Evolutionary conservation across 306 rosid species (phyloP), one percentile per base, ranked within the genome.

Genomic region (Macrotyloma uniflorum): DNA sequence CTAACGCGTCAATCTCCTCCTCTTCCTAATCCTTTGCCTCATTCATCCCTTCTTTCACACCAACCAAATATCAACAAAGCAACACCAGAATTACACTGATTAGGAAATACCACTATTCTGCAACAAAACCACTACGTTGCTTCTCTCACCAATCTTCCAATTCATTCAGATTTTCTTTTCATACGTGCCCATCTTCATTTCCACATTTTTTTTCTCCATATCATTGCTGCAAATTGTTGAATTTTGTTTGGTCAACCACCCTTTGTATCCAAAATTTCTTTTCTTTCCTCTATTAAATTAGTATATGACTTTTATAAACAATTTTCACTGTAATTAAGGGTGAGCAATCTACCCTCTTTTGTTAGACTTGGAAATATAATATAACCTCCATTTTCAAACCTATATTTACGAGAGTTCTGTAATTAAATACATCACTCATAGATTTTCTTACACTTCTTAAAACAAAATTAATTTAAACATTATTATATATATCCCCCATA

Each of bases 1-100:
- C 87, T 87, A 87, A 54, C 87, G 88, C 80, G 82, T 87, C 85
- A 82, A 88, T 83, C 83, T 76, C 84, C 53, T 55, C 43, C 8
- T 38, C n/a, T n/a, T n/a, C 43, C 43, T 38, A 38, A 38, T 46
- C 24, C 40, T 40, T 54, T 30, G 67, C 16, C 9, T 62, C 5
- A 30, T 58, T 18, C 68, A 11, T 10, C n/a, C n/a, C n/a, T n/a
- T n/a, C n/a, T n/a, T n/a, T 49, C 42, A 36, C 55, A 23, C 9
- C 67, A 22, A 59, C 32, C 33, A 18, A 42, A 54, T 19, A 38
- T 6, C 2, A 8, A 7, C 73, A 22, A 33, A 19, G 20, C 23
- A 40, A 51, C 24, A 36, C 3, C 4, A 26, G 26, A 58, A 58
- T 38, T 11, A 57, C 11, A 58, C 18, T 12, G 4, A 23, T 54